phyloP scores from a whole-genome alignment of 306 rosid genomes.

The Mimosa pudica region DNA sequence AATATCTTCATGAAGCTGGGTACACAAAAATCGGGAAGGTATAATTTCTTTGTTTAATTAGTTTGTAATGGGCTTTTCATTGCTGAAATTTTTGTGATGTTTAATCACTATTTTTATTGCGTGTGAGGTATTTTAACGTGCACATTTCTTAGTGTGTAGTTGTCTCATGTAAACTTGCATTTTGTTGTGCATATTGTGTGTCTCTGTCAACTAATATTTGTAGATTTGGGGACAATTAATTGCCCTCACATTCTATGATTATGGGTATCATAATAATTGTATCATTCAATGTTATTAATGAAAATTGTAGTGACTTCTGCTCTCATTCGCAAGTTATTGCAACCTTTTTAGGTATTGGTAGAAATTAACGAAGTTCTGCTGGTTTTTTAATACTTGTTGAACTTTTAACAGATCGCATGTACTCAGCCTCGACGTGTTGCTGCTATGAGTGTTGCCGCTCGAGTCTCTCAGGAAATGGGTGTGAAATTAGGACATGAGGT shows the following conservation, averaged over 20 bases:
- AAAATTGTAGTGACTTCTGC: conserved; percentile 11
- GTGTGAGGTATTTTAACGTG: conserved; percentile 13
- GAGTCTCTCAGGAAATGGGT: conserved; percentile 97
- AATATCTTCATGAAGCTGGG: conserved; percentile 96
- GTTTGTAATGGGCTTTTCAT: conserved; percentile 25
- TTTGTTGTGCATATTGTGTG: conserved; percentile 20
- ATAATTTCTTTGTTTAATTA: conserved; percentile 22
- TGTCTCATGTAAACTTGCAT: conserved; percentile 15
- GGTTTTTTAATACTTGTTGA: background rate
- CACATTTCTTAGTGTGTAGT: conserved; percentile 8
- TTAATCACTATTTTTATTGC: conserved; percentile 9
- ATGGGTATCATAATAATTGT: background rate
- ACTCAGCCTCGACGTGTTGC: conserved; percentile 98
- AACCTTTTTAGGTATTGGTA: conserved; percentile 18
- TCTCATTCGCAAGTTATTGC: conserved; percentile 7
- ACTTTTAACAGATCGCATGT: conserved; percentile 77
- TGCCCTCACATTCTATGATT: conserved; percentile 20
- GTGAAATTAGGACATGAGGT: conserved; percentile 98
- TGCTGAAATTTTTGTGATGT: conserved; percentile 17
- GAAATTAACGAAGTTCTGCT: conserved; percentile 9
- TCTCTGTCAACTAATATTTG: conserved; percentile 3
- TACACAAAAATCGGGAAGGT: conserved; percentile 94
- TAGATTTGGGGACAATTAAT: conserved; percentile 20
- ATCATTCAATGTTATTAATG: background rate
- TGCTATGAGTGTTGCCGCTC: conserved; percentile 99